Conservation (phyloP, 1,139 yeast species). For the Oligophagozyma castellii region DNA sequence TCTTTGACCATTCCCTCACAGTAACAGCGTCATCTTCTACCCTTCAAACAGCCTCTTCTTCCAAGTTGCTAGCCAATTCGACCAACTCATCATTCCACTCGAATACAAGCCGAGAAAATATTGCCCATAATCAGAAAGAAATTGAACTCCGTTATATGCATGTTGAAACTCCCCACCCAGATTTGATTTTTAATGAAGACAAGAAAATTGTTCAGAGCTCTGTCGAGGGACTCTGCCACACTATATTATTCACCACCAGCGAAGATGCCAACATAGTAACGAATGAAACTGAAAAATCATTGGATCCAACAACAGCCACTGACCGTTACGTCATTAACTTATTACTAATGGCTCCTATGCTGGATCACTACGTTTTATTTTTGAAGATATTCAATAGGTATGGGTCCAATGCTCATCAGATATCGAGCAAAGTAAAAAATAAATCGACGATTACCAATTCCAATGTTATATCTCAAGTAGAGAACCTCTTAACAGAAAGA, state of each 20-base stretch:
- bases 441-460: slow-evolving; percentile 10
- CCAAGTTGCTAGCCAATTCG: background rate
- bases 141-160: slow-evolving; percentile 26
- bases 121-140: slow-evolving; percentile 3
- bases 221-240: slow-evolving; percentile 62
- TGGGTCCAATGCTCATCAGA: slow-evolving; percentile 27
- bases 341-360: slow-evolving; percentile 47
- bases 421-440: slow-evolving; percentile 10
- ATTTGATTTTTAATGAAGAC: slow-evolving; percentile 39
- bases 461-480: slow-evolving; percentile 23
- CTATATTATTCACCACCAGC: slow-evolving; percentile 37
- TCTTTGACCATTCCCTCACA: slow-evolving; percentile 27
- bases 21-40: slow-evolving; percentile 1
- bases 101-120: slow-evolving; percentile 1
- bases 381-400: slow-evolving; percentile 36
- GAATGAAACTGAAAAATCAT: slow-evolving; percentile 16
- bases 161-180: slow-evolving; percentile 52
- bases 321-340: slow-evolving; percentile 27
- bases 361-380: slow-evolving; percentile 44
- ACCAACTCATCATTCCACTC: background rate
- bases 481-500: slow-evolving; percentile 30
- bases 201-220: slow-evolving; percentile 38
- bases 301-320: slow-evolving; percentile 23
- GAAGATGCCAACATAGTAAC: slow-evolving; percentile 21
- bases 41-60: background rate